phyloP scores from a whole-genome alignment of 805 yeast genomes.

The Lipomyces orientalis region DNA sequence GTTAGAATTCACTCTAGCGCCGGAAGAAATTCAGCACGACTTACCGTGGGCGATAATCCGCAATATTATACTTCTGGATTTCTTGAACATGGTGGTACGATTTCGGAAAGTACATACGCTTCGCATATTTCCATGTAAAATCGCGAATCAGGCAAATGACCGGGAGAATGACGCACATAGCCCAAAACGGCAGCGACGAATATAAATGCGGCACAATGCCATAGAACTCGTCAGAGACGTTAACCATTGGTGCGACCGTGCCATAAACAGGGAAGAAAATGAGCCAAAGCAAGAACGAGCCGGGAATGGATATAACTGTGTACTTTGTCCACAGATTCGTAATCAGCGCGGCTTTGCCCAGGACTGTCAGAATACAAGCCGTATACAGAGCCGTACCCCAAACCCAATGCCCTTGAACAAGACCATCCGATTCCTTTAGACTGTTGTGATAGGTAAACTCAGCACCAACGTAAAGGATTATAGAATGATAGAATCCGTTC shows the following conservation, averaged over 20 bases:
- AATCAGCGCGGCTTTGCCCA: conserved; percentile 93
- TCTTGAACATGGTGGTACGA: conserved; percentile 95
- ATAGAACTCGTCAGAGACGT: conserved; percentile 80
- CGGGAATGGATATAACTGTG: conserved; percentile 91
- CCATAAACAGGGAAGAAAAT: conserved; percentile 87
- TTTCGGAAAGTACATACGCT: conserved; percentile 89
- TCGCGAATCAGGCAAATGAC: conserved; percentile 82
- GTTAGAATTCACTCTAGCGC: not conserved
- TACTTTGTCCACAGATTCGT: conserved; percentile 95
- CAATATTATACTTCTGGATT: conserved; percentile 92
- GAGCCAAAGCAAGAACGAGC: conserved; percentile 85
- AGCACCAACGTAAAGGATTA: conserved; percentile 76
- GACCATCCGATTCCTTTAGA: conserved; percentile 65
- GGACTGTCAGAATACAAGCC: conserved; percentile 81
- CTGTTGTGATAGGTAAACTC: conserved; percentile 72
- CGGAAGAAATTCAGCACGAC: not conserved
- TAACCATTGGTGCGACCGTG: conserved; percentile 77
- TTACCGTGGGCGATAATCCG: conserved; percentile 86
- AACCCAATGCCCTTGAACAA: conserved; percentile 84
- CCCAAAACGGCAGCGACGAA: conserved; percentile 83
- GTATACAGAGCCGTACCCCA: conserved; percentile 94
- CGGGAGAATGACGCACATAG: conserved; percentile 75
- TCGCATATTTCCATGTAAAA: conserved; percentile 91
- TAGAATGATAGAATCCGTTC: conserved; percentile 94
- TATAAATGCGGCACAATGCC: conserved; percentile 82